phyloP scores from a whole-genome alignment of 495 filamentous ascomycete species.

The Aspergillus egyptiacus region DNA sequence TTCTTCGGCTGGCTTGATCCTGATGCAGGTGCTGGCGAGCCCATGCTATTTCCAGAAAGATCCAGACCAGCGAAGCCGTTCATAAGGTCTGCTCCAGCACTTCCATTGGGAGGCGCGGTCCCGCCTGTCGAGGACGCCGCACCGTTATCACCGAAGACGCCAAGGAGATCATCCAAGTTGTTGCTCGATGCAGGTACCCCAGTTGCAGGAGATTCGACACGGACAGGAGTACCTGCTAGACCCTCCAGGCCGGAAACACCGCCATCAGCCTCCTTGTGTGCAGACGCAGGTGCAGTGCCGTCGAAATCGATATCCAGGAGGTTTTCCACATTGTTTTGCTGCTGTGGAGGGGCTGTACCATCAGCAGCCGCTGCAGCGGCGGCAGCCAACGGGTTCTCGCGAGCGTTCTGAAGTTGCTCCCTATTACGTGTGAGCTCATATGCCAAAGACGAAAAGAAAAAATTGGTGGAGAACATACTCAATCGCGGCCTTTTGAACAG shows the following conservation, averaged over 20 bases:
- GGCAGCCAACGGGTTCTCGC: conserved; percentile 89
- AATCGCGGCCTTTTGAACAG: conserved; percentile 90
- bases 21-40: conserved; percentile 21
- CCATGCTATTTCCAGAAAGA: conserved; percentile 48
- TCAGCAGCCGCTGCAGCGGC: conserved; percentile 65
- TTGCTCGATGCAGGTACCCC: conserved; percentile 47
- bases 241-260: conserved; percentile 66
- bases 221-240: conserved; percentile 70
- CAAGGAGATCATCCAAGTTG: conserved; percentile 86
- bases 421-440: conserved; percentile 30
- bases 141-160: conserved; percentile 57
- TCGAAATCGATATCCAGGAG: conserved; percentile 98
- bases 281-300: conserved; percentile 82
- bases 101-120: conserved; percentile 21
- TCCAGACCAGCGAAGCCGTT: conserved; percentile 79
- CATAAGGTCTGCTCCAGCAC: conserved; percentile 57
- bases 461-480: conserved; percentile 53
- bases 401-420: conserved; percentile 81
- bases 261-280: conserved; percentile 61
- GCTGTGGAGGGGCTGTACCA: conserved; percentile 43
- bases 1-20: conserved; percentile 44
- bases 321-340: conserved; percentile 83
- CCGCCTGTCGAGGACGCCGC: conserved; percentile 28
- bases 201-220: conserved; percentile 59
- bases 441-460: not conserved